These are phyloP conservation scores for Xylaria sp. DNA, from an alignment of 2,329 filamentous ascomycete species.

Conservation along the genomic window DNA sequence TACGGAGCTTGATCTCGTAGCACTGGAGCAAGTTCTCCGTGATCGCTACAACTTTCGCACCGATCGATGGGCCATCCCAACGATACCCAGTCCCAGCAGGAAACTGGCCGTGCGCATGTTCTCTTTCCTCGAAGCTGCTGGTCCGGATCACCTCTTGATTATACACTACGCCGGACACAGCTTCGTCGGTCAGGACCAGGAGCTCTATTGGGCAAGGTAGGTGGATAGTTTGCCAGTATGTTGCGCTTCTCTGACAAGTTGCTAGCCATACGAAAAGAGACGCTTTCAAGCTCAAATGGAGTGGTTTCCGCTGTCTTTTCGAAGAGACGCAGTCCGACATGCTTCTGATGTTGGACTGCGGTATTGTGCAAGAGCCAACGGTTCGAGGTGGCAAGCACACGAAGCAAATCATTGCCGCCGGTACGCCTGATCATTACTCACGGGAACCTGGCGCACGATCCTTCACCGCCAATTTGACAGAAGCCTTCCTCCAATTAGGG, in stretches of 20 bases:
- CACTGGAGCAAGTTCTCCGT: conserved; percentile 53
- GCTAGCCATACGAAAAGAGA: conserved; percentile 52
- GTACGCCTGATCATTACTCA: conserved; percentile 45
- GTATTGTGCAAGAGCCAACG: conserved; percentile 48
- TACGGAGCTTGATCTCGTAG: conserved; percentile 48
- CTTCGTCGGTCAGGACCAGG: conserved; percentile 52
- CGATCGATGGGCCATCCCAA: conserved; percentile 57
- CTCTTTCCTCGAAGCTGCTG: conserved; percentile 53
- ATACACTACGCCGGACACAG: conserved; percentile 61
- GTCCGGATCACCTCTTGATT: conserved; percentile 55
- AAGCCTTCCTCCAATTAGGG: conserved; percentile 50
- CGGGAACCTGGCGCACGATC: conserved; percentile 45
- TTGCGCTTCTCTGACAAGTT: conserved; percentile 35
- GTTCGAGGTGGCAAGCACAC: conserved; percentile 48
- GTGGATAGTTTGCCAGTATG: conserved; percentile 31
- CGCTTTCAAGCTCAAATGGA: conserved; percentile 59
- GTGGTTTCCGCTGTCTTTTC: conserved; percentile 55
- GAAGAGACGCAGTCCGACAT: conserved; percentile 61
- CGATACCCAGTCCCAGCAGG: conserved; percentile 52
- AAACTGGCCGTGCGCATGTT: conserved; percentile 58
- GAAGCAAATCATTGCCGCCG: conserved; percentile 61
- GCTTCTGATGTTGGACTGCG: conserved; percentile 58
- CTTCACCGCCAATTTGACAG: conserved; percentile 53
- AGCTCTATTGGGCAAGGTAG: conserved; percentile 64
- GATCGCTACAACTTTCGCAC: conserved; percentile 57